Evolutionary conservation across 2,329 filamentous ascomycete genomes (phyloP).

Genomic region (Colletotrichum destructivum): DNA sequence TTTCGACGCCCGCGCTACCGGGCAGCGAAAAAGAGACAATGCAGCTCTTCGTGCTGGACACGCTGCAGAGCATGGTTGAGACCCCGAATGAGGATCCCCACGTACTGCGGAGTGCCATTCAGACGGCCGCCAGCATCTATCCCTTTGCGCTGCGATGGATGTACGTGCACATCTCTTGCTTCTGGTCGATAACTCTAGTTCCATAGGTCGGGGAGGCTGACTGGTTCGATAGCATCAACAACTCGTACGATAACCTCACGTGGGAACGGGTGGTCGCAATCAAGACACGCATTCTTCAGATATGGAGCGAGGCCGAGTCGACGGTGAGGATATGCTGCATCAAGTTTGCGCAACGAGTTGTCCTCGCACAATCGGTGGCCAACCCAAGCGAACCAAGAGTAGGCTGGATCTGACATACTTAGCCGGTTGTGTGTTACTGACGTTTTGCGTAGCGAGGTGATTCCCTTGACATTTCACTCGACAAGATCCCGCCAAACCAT

Average conservation of each 20-base stretch:
- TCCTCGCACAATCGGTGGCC: constrained; percentile 92
- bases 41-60: constrained; percentile 83
- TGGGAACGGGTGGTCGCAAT: constrained; percentile 93
- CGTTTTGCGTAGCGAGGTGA: constrained; percentile 58
- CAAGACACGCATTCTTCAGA: constrained; percentile 88
- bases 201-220: constrained; percentile 44
- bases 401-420: constrained; percentile 54
- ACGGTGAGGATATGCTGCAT: constrained; percentile 93
- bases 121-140: constrained; percentile 93
- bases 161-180: constrained; percentile 72
- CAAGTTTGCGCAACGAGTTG: constrained; percentile 95
- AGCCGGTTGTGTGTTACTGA: constrained; percentile 44
- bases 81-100: constrained; percentile 82
- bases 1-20: constrained; percentile 89
- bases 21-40: constrained; percentile 85
- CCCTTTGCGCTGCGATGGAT: constrained; percentile 93
- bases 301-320: constrained; percentile 86
- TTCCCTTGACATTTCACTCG: constrained; percentile 83
- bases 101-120: constrained; percentile 89
- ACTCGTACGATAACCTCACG: constrained; percentile 82
- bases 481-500: constrained; percentile 88
- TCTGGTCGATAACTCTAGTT: background rate
- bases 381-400: constrained; percentile 86
- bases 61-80: constrained; percentile 79
- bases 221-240: constrained; percentile 79